Conservation (phyloP, 306 rosid genomes). For the Trifolium subterraneum region DNA sequence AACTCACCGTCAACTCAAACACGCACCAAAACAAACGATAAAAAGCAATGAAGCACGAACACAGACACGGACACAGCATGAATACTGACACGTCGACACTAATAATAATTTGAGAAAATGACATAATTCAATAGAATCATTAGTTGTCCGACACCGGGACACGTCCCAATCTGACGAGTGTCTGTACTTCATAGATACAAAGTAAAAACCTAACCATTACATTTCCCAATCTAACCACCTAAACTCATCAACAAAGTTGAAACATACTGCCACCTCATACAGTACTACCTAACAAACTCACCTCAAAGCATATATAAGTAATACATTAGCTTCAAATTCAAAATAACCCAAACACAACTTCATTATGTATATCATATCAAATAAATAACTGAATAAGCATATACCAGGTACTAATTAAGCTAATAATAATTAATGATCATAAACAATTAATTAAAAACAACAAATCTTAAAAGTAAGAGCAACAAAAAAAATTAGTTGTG, state of each 20-base stretch:
- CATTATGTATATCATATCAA: neutral
- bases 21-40: neutral
- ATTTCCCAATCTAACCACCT: neutral
- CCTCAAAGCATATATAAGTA: slow-evolving; percentile 7
- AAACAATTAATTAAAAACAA: neutral
- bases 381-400: neutral
- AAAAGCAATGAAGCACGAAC: neutral
- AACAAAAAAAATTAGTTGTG: neutral
- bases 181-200: neutral
- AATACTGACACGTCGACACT: too few species aligned
- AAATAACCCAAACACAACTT: slow-evolving; percentile 18
- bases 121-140: too few species aligned
- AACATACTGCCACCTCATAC: slow-evolving; percentile 24
- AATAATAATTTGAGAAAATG: too few species aligned
- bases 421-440: neutral
- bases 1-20: neutral
- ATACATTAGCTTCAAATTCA: neutral
- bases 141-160: neutral
- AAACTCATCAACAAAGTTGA: slow-evolving; percentile 14
- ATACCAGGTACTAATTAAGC: neutral
- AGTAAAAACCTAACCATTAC: neutral
- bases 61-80: neutral
- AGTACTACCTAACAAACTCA: neutral
- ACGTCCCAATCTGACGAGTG: neutral
- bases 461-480: neutral